Evolutionary conservation across 176 grass and related monocot genomes (phyloP), one percentile per base, ranked within the genome.

Genomic region (Rhynchospora tenuis): DNA sequence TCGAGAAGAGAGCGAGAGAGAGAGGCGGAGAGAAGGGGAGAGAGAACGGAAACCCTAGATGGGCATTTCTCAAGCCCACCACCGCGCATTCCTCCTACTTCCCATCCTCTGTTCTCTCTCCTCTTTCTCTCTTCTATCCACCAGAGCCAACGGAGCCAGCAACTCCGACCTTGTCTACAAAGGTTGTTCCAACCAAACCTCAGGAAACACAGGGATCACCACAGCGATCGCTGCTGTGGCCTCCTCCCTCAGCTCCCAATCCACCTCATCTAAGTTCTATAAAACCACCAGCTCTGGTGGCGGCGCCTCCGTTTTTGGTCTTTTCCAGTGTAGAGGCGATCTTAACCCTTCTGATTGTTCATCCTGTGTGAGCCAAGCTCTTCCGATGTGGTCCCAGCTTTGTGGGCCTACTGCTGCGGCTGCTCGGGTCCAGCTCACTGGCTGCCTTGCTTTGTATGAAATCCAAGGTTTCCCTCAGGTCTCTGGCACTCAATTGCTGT

Each of bases 291-390:
- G 62, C 63, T 50, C 47, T 80, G 52, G 47, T 84, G 10, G 57
- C 73, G 24, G 70, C 62, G 17, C 28, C 57, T 87, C 91, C 46
- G 56, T 99, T 22, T 90, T 99, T 83, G 93, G 96, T n/a, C 88
- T 92, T 38, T 99, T 93, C 89, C 96, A 99, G 89, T 99, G 96
- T 81, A 89, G 96, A 50, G 93, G 93, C 3, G 96, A 99, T 47
- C 89, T 99, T 23, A 89, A 78, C 58, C 80, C 83, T 59, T 77
- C 93, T 28, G 91, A 95, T 65, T 99, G 96, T 88, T 88, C 96
- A 5, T 33, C 88, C 64, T 99, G 96, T 83, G 93, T 99, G 15
- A 61, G 81, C 19, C 87, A 90, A 43, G 88, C 93, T 61, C 55
- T 81, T 67, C 86, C 93, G 63, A 86, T 94, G 85, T 99, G 96